Percentiles rank a stretch among this genome's conserved stretches.
phyloP scores from a whole-genome alignment of 2,329 filamentous ascomycete species.

The Colletotrichum graminicola region DNA sequence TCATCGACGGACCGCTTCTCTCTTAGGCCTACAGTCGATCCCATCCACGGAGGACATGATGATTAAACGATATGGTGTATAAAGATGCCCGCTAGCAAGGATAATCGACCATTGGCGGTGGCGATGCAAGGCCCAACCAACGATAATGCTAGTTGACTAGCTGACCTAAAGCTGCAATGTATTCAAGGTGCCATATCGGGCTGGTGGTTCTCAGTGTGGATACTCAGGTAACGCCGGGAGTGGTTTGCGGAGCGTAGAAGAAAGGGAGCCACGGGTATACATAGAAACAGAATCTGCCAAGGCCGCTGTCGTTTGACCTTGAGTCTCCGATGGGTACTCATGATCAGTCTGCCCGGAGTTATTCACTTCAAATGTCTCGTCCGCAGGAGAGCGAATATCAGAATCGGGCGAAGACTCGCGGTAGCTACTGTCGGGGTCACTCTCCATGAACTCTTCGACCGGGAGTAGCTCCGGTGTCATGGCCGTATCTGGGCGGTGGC shows the following conservation, averaged over 20 bases:
- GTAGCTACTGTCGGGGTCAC: conserved; percentile 6
- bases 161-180: neutral
- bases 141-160: too few species aligned
- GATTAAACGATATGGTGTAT: neutral
- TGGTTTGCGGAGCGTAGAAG: conserved; percentile 53
- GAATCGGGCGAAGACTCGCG: neutral
- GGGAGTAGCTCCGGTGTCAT: neutral
- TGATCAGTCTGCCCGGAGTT: neutral
- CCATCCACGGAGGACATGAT: too few species aligned
- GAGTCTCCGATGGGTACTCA: neutral
- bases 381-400: neutral
- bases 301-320: neutral
- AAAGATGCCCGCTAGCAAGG: neutral
- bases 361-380: neutral
- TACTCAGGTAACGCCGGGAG: conserved; percentile 57
- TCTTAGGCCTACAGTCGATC: neutral
- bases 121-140: too few species aligned
- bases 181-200: neutral
- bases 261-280: conserved; percentile 6
- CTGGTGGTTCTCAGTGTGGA: neutral
- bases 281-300: conserved; percentile 9
- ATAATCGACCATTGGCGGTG: neutral
- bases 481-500: neutral
- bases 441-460: conserved; percentile 2
- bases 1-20: neutral